Percentiles rank a stretch among this genome's conserved stretches.
Evolutionary conservation across 345 rosid species (phyloP).

Genomic region (Aquilaria yunnanensis): DNA sequence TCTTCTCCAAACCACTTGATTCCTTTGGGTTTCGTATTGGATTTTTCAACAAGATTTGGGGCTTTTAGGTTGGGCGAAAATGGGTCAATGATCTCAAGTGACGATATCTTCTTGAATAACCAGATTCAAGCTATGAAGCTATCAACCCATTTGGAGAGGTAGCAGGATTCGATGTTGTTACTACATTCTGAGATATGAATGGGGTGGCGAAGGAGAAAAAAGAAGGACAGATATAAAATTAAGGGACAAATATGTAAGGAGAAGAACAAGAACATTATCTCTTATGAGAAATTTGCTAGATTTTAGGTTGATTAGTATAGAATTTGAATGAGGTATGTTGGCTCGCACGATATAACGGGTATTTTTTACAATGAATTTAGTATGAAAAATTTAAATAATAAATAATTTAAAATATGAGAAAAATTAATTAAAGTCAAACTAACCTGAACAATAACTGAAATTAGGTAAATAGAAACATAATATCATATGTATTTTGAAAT

Average conservation of each 20-base stretch:
- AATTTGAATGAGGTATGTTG: not conserved
- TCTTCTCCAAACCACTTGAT: constrained; percentile 21
- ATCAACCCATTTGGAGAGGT: constrained; percentile 70
- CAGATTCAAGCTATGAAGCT: constrained; percentile 96
- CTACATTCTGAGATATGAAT: constrained; percentile 65
- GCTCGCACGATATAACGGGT: too few species aligned
- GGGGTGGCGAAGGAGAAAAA: constrained; percentile 11
- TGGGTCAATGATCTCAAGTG: constrained; percentile 87
- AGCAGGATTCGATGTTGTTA: constrained; percentile 65
- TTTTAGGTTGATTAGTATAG: constrained; percentile 12
- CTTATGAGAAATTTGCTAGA: constrained; percentile 45
- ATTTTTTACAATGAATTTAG: too few species aligned
- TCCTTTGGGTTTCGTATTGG: constrained; percentile 63
- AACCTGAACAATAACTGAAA: too few species aligned
- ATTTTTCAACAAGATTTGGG: constrained; percentile 57
- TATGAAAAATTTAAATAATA: too few species aligned
- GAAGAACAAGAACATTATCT: constrained; percentile 89
- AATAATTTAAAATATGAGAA: too few species aligned
- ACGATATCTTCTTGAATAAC: constrained; percentile 83
- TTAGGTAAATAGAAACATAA: too few species aligned
- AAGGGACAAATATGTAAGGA: constrained; percentile 56
- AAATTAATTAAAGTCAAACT: too few species aligned
- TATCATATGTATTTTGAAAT: too few species aligned
- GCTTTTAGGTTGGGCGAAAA: constrained; percentile 30
- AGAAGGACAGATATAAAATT: constrained; percentile 73